Base-by-base conservation (phyloP, 2,329 filamentous ascomycete genomes). In the Pleoardoris graminearum region DNA sequence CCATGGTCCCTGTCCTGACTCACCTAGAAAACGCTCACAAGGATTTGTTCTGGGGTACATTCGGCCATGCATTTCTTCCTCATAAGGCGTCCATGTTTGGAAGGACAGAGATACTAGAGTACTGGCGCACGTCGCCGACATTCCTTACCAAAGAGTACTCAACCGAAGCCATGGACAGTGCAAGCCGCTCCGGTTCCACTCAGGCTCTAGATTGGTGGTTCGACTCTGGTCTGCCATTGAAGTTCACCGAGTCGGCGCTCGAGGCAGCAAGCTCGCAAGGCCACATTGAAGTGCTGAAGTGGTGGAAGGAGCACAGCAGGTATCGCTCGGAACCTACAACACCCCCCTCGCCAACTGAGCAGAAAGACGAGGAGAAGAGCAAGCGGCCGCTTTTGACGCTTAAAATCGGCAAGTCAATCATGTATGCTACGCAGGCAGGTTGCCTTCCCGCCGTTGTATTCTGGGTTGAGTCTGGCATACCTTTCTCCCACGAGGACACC, bases 201-300 rank as follows among this genome's bases (percentile, higher is more conserved):
- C 84, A 90, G 58, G 87, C 96, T 0, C 81, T 97, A 1, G 89
- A 96, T 65, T 96, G 91, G 89, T 97, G 93, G 93, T 88, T 89
- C 69, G 82, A 87, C 19, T 90, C 88, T 0, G 89, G 88, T 0
- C 79, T 97, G 1, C 85, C 87, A 2, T 80, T 97, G 17, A 87
- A 90, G 60, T 96, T 94, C 73, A 96, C 89, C 10, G 91, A 96
- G 70, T 82, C 86, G 4, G 90, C 93, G 0, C 82, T 97, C 16
- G 93, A 97, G 73, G 88, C 92, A 65, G 92, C 93, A 25, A 93
- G 88, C 53, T 86, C 86, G 3, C 88, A 90, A 65, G 91, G 92
- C 7, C 89, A 94, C 59, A 80, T 96, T n/a, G 78, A 85, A 6
- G 91, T 97, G 0, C 81, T 97, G 1, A 88, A 95, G 63, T 97